Percentiles rank a stretch among this genome's conserved stretches.
Evolutionary conservation across 345 rosid species (phyloP).

Genomic region (Hypericum perforatum): DNA sequence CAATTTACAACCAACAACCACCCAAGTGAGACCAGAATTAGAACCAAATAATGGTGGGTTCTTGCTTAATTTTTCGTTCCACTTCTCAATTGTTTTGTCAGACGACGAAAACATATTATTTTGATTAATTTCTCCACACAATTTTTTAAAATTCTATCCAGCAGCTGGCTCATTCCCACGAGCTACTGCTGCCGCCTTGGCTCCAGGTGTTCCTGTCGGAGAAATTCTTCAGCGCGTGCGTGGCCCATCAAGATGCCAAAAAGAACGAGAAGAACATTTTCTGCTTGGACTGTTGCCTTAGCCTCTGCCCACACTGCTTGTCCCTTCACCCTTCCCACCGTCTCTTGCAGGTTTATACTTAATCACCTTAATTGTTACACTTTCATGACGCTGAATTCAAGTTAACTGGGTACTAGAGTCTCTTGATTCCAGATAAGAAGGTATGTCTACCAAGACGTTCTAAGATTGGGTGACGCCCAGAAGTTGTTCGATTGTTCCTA

Average conservation of each 20-base stretch:
- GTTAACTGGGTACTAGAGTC: not conserved
- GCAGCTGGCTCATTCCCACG: constrained; percentile 23
- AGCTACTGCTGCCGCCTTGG: constrained; percentile 29
- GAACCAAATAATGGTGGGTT: constrained; percentile 27
- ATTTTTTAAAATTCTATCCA: not conserved
- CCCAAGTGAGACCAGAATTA: no score
- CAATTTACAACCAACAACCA: not conserved
- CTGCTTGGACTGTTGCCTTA: constrained; percentile 73
- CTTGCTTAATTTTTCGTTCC: not conserved
- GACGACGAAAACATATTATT: no score
- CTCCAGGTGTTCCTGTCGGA: constrained; percentile 51
- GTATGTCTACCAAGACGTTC: constrained; percentile 74
- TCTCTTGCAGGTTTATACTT: constrained; percentile 52
- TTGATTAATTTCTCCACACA: not conserved
- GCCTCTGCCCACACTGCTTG: constrained; percentile 78
- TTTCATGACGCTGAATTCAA: not conserved
- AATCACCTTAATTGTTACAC: not conserved
- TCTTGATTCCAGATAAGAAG: constrained; percentile 53
- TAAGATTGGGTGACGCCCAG: constrained; percentile 57
- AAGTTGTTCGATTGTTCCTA: constrained; percentile 63
- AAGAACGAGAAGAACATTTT: constrained; percentile 77
- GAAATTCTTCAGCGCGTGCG: constrained; percentile 76
- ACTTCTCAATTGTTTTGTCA: not conserved
- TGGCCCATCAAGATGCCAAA: constrained; percentile 46
- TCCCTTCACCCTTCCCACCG: constrained; percentile 57